phyloP scores from a whole-genome alignment of 352 stramenopile genomes.

The Phytophthora quininea region DNA sequence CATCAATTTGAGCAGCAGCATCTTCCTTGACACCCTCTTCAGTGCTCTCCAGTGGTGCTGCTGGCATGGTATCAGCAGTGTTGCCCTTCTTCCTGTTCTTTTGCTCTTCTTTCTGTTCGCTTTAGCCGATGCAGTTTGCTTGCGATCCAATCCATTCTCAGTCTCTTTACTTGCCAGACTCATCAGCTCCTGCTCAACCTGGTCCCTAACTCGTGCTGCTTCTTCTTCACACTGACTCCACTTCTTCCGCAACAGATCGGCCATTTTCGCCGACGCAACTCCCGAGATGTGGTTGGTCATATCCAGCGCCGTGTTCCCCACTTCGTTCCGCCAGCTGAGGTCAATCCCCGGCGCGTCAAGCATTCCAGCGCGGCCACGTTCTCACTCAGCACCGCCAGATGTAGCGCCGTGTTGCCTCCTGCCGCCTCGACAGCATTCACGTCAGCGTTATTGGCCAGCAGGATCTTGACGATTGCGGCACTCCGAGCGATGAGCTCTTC shows the following conservation, averaged over 20 bases:
- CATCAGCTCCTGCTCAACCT: slow-evolving; percentile 38
- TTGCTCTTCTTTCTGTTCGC: slow-evolving; percentile 50
- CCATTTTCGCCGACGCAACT: slow-evolving; percentile 27
- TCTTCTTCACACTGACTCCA: slow-evolving; percentile 27
- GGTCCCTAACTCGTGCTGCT: slow-evolving; percentile 22
- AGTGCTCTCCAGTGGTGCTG: no score
- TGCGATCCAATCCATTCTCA: slow-evolving; percentile 7
- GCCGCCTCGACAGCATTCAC: slow-evolving; percentile 52
- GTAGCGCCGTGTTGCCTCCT: slow-evolving; percentile 68
- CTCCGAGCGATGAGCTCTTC: slow-evolving; percentile 53
- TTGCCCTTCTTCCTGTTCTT: slow-evolving; percentile 43
- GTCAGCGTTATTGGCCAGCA: slow-evolving; percentile 49
- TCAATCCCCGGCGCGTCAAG: slow-evolving; percentile 28
- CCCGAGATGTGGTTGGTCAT: slow-evolving; percentile 38
- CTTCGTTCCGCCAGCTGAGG: slow-evolving; percentile 42
- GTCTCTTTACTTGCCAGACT: slow-evolving; percentile 21
- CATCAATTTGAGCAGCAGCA: no score
- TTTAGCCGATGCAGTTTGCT: slow-evolving; percentile 15
- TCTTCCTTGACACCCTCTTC: no score
- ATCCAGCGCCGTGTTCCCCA: slow-evolving; percentile 40
- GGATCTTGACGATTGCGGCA: slow-evolving; percentile 49
- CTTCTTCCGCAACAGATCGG: slow-evolving; percentile 33
- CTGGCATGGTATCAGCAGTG: no score
- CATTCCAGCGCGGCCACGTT: slow-evolving; percentile 53
- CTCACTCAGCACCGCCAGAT: slow-evolving; percentile 74